These are phyloP conservation scores for Cutaneotrichosporon dermatis DNA, from an alignment of 1,284 basidiomycete species.

Conservation along the genomic window DNA sequence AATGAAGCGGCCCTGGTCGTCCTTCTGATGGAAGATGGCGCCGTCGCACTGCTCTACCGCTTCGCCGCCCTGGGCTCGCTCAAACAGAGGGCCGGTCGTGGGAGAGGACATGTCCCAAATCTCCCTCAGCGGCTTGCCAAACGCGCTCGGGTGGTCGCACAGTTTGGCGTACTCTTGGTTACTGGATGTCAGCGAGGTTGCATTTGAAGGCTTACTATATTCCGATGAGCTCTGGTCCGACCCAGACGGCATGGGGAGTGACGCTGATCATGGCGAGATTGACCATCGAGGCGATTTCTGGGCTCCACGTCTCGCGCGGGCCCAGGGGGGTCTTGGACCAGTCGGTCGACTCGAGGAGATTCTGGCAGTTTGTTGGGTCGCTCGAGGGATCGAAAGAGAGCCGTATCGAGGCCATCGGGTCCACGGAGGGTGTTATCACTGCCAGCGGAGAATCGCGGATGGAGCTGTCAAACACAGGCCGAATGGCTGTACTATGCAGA, in stretches of 20 bases:
- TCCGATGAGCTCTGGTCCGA: conserved; percentile 34
- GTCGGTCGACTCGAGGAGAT: conserved; percentile 27
- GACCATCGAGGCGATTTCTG: conserved; percentile 2
- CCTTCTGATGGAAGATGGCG: conserved; percentile 22
- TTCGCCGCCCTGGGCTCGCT: conserved; percentile 20
- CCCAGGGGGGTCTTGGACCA: conserved; percentile 36
- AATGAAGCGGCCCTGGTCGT: conserved; percentile 20
- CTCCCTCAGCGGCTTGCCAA: conserved; percentile 27
- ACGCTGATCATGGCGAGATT: not conserved
- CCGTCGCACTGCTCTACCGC: conserved; percentile 24
- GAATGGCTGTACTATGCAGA: too few relatives aligned
- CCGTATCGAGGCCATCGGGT: too few relatives aligned
- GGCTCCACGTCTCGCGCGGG: conserved; percentile 21
- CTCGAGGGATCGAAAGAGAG: too few relatives aligned
- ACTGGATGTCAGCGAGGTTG: conserved; percentile 17
- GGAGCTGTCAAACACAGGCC: too few relatives aligned
- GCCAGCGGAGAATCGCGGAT: too few relatives aligned
- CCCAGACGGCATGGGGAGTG: conserved; percentile 27
- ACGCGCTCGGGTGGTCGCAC: conserved; percentile 30
- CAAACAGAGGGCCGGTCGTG: conserved; percentile 13
- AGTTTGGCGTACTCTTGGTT: conserved; percentile 30
- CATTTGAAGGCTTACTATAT: conserved; percentile 22
- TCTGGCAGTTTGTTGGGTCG: conserved; percentile 18
- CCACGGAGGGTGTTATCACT: too few relatives aligned
- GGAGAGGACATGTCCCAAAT: conserved; percentile 25